Conservation (phyloP, 2,329 filamentous ascomycete species). For the Talaromyces sp. region DNA sequence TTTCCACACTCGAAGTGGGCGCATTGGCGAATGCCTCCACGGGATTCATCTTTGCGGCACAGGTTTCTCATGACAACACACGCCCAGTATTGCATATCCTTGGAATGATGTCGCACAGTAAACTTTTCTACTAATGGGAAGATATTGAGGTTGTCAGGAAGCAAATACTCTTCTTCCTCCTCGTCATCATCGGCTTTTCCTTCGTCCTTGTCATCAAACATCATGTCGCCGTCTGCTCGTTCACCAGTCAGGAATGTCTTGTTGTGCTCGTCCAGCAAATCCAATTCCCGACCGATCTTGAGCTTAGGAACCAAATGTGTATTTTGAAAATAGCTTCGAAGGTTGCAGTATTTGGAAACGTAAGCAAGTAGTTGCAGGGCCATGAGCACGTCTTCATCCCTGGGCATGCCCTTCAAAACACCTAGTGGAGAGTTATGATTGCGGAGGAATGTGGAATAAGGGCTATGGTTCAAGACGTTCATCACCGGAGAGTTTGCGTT, state of each 20-base stretch:
- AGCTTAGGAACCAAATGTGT: constrained; percentile 90
- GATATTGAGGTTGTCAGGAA: constrained; percentile 95
- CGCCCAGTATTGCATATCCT: constrained; percentile 99
- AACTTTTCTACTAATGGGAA: constrained; percentile 98
- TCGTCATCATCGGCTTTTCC: constrained; percentile 51
- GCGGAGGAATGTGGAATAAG: constrained; percentile 73
- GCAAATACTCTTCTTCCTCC: constrained; percentile 79
- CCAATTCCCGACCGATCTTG: constrained; percentile 81
- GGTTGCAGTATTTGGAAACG: constrained; percentile 96
- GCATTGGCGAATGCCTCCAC: constrained; percentile 92
- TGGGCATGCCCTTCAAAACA: constrained; percentile 84
- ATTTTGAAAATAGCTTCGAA: constrained; percentile 90
- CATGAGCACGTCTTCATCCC: constrained; percentile 97
- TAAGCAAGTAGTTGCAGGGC: constrained; percentile 94
- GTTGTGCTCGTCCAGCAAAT: constrained; percentile 68
- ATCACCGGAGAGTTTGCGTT: constrained; percentile 70
- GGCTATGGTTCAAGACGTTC: constrained; percentile 54
- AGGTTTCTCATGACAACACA: constrained; percentile 98
- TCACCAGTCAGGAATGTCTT: constrained; percentile 31
- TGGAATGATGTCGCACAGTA: constrained; percentile 88
- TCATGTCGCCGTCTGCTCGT: constrained; percentile 15
- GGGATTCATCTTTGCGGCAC: constrained; percentile 93
- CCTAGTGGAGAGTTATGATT: constrained; percentile 70
- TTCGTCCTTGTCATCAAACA: not conserved
- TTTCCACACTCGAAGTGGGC: constrained; percentile 98